Conservation (phyloP, 2,329 filamentous ascomycete genomes). For the Fusarium nodosum region DNA sequence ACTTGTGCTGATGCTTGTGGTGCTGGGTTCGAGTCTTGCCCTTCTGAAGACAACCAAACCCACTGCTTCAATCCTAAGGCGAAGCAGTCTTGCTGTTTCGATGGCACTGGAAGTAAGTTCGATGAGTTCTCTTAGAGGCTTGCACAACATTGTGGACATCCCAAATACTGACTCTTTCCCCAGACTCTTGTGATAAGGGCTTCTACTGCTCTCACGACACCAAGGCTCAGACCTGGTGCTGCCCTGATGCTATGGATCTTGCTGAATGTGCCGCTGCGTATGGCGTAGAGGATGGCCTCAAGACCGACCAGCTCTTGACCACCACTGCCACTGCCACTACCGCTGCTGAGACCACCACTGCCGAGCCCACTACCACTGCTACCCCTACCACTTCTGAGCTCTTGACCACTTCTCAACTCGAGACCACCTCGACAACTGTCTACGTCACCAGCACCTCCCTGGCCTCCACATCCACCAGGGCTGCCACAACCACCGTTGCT, state of each 20-base stretch:
- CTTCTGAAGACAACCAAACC: slow-evolving; percentile 62
- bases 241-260: slow-evolving; percentile 68
- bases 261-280: slow-evolving; percentile 67
- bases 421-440: slow-evolving; percentile 50
- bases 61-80: slow-evolving; percentile 70
- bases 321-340: slow-evolving; percentile 44
- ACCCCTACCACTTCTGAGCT: slow-evolving; percentile 43
- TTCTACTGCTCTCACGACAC: slow-evolving; percentile 74
- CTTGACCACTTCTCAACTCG: slow-evolving; percentile 46
- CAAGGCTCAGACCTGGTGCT: slow-evolving; percentile 69
- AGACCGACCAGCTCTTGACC: slow-evolving; percentile 53
- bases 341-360: slow-evolving; percentile 30
- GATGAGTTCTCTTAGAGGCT: background rate
- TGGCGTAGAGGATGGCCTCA: slow-evolving; percentile 62
- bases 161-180: slow-evolving; percentile 26
- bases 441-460: slow-evolving; percentile 45
- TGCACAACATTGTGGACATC: background rate
- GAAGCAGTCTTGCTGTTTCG: slow-evolving; percentile 69
- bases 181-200: slow-evolving; percentile 71
- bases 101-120: slow-evolving; percentile 68
- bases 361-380: slow-evolving; percentile 17
- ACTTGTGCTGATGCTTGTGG: slow-evolving; percentile 71
- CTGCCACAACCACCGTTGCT: slow-evolving; percentile 49
- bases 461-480: slow-evolving; percentile 21
- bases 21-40: slow-evolving; percentile 62